phyloP scores from a whole-genome alignment of 352 stramenopile genomes.

The Phytopythium montanum region DNA sequence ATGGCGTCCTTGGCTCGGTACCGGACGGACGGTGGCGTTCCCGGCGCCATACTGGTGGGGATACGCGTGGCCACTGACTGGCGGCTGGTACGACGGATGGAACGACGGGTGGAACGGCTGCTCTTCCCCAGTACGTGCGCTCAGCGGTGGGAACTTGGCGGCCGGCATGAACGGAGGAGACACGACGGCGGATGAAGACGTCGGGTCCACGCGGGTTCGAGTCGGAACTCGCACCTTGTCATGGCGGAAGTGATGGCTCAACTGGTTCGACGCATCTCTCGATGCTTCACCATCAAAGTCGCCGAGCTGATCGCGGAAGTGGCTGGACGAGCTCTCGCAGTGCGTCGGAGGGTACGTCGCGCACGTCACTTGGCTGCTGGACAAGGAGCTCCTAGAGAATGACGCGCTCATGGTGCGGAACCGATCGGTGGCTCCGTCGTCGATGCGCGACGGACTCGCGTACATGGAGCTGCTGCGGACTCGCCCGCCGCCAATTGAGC shows the following conservation, averaged over 20 bases:
- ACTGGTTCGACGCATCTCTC: neutral
- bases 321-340: neutral
- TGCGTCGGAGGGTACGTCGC: constrained; percentile 6
- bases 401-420: constrained; percentile 1
- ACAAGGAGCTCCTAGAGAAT: neutral
- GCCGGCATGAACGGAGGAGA: constrained; percentile 2
- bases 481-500: neutral
- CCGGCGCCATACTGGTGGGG: neutral
- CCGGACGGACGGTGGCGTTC: neutral
- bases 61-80: neutral
- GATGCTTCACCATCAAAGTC: neutral
- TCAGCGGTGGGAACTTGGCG: neutral
- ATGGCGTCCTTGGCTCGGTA: constrained; percentile 33
- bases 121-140: neutral
- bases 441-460: neutral
- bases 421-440: neutral
- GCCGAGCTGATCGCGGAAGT: neutral
- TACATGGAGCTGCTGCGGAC: constrained; percentile 5
- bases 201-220: constrained; percentile 1
- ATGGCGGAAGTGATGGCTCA: neutral
- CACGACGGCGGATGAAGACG: neutral
- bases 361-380: constrained; percentile 4
- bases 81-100: neutral
- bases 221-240: neutral
- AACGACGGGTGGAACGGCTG: neutral